A percentile compares a stretch with the other conserved stretches of the same genome.
phyloP scores from a whole-genome alignment of 163 green algal genomes.

The Scenedesmus sp. region DNA sequence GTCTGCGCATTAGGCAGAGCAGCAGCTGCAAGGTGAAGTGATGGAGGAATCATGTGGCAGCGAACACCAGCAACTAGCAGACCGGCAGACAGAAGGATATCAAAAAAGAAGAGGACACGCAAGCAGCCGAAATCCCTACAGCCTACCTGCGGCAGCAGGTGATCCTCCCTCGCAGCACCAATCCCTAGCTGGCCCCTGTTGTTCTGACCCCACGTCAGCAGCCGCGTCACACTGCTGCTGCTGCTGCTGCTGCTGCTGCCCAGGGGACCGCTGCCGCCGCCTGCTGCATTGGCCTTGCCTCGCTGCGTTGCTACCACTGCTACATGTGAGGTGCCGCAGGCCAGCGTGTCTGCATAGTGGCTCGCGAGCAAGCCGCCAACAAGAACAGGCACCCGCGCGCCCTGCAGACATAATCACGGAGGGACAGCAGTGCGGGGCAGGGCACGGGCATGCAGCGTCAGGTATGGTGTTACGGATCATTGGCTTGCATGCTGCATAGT shows the following conservation, averaged over 20 bases:
- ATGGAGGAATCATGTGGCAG: neutral
- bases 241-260: conserved; percentile 4
- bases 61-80: neutral
- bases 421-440: no score
- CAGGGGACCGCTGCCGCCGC: neutral
- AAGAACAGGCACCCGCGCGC: conserved; percentile 21
- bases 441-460: no score
- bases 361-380: conserved; percentile 49
- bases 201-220: conserved; percentile 81
- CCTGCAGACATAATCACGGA: neutral
- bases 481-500: no score
- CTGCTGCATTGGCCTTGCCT: conserved; percentile 12
- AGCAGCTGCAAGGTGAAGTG: no score
- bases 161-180: conserved; percentile 61
- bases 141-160: conserved; percentile 73
- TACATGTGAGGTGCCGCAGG: conserved; percentile 83
- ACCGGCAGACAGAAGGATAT: neutral
- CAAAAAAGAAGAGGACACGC: neutral
- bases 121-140: neutral
- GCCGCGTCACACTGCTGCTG: conserved; percentile 16
- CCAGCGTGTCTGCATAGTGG: conserved; percentile 68
- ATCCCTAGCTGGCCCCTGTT: conserved; percentile 81
- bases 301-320: conserved; percentile 67
- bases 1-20: no score
- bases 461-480: no score